These are phyloP conservation scores for Mikania micrantha DNA, from an alignment of 129 eudicot species.

Conservation along the genomic window DNA sequence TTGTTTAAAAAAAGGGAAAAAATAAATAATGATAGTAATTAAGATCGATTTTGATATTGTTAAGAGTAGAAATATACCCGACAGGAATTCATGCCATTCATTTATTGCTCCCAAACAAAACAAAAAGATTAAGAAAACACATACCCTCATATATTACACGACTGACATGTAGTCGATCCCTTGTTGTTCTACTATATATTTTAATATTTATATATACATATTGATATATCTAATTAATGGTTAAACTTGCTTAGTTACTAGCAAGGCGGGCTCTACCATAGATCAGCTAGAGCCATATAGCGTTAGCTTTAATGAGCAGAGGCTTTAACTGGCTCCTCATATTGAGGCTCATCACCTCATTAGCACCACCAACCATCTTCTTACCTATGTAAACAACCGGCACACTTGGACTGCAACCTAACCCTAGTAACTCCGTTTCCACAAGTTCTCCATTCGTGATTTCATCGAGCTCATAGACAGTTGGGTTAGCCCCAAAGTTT, in stretches of 20 bases:
- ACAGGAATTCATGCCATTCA: background rate
- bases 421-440: slow-evolving; percentile 27
- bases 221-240: too few relatives aligned
- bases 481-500: slow-evolving; percentile 38
- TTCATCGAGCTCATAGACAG: slow-evolving; percentile 33
- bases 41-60: too few relatives aligned
- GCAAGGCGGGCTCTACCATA: too few relatives aligned
- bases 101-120: background rate
- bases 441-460: slow-evolving; percentile 25
- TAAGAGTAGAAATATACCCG: background rate
- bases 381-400: slow-evolving; percentile 41
- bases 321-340: slow-evolving; percentile 28
- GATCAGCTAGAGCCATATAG: slow-evolving; percentile 30
- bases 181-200: background rate
- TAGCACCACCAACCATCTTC: slow-evolving; percentile 40
- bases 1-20: too few relatives aligned
- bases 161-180: background rate
- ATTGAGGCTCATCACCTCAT: slow-evolving; percentile 40
- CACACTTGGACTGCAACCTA: slow-evolving; percentile 29
- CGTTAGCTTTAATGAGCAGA: slow-evolving; percentile 35
- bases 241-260: background rate
- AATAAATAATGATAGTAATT: too few relatives aligned
- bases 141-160: background rate
- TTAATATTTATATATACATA: background rate
- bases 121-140: too few relatives aligned